phyloP scores from a whole-genome alignment of 495 filamentous ascomycete species.

The Neurospora sp. region DNA sequence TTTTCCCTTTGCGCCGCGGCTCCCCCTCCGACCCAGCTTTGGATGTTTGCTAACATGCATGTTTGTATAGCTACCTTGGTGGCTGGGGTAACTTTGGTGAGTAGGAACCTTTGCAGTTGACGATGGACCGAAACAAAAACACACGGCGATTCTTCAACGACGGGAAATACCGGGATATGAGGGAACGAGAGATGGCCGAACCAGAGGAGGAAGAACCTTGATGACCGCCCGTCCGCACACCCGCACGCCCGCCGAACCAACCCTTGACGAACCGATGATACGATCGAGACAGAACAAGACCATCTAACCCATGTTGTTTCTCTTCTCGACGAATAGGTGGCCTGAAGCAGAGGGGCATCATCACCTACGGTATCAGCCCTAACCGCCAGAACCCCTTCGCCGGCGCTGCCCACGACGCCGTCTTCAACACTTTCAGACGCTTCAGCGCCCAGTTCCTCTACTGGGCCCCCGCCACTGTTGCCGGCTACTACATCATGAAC shows the following conservation, averaged over 20 bases:
- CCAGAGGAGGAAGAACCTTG: neutral
- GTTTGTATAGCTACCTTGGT: slow-evolving; percentile 65
- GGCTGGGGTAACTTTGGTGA: slow-evolving; percentile 79
- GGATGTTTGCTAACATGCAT: slow-evolving; percentile 16
- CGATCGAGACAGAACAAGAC: neutral
- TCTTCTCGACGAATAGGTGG: slow-evolving; percentile 27
- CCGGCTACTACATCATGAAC: slow-evolving; percentile 67
- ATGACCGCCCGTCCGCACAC: neutral
- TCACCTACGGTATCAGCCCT: slow-evolving; percentile 38
- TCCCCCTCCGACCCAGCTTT: neutral
- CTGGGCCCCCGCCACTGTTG: slow-evolving; percentile 64
- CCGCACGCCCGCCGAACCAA: neutral
- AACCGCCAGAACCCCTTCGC: slow-evolving; percentile 50
- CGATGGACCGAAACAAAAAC: neutral
- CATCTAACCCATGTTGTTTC: neutral
- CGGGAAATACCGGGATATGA: neutral
- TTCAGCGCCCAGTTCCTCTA: slow-evolving; percentile 65
- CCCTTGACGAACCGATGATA: neutral
- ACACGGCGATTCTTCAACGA: neutral
- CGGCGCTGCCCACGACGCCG: slow-evolving; percentile 41
- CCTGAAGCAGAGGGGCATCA: slow-evolving; percentile 46
- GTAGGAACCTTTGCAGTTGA: slow-evolving; percentile 19
- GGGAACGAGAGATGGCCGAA: neutral
- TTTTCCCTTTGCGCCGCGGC: slow-evolving; percentile 3
- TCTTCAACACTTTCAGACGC: slow-evolving; percentile 56